A percentile compares a stretch with the other conserved stretches of the same genome.
These are phyloP conservation scores for Saccharomyces hybrid DNA, from an alignment of 1,139 yeast genomes.

Conservation along the genomic window DNA sequence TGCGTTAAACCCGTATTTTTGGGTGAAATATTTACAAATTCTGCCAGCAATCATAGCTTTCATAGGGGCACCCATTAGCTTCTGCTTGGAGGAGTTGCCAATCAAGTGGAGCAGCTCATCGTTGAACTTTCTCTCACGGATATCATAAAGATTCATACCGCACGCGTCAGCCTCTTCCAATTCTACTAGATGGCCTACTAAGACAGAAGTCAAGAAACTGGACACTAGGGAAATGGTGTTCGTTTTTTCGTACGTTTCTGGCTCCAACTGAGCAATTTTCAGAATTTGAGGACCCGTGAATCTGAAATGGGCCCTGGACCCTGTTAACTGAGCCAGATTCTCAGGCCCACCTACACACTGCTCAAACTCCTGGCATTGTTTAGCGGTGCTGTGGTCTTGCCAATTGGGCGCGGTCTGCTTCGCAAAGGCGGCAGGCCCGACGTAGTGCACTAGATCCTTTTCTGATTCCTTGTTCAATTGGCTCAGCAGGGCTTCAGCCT, in stretches of 20 bases:
- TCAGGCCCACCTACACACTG: constrained; percentile 48
- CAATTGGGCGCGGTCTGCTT: constrained; percentile 74
- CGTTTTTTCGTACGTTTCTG: constrained; percentile 50
- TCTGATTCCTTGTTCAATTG: constrained; percentile 24
- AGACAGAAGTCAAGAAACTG: constrained; percentile 64
- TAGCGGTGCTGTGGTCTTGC: constrained; percentile 87
- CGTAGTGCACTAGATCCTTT: constrained; percentile 38
- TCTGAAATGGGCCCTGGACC: constrained; percentile 82
- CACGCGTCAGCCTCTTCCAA: constrained; percentile 84
- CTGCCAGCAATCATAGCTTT: constrained; percentile 36
- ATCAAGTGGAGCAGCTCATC: constrained; percentile 40
- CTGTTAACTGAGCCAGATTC: constrained; percentile 59
- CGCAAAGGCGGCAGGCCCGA: constrained; percentile 46
- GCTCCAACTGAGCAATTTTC: constrained; percentile 52
- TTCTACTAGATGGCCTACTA: constrained; percentile 54
- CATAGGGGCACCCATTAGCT: constrained; percentile 16
- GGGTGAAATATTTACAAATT: constrained; percentile 51
- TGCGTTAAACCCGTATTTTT: constrained; percentile 52
- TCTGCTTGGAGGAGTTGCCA: constrained; percentile 27
- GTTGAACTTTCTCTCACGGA: constrained; percentile 45
- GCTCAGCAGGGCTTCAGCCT: constrained; percentile 38
- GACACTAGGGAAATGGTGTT: constrained; percentile 66
- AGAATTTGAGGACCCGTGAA: constrained; percentile 88
- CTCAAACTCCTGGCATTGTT: constrained; percentile 60
- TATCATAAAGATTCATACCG: constrained; percentile 83